Conservation (phyloP, 768 basidiomycete genomes). For the Hypsizygus marmoreus region DNA sequence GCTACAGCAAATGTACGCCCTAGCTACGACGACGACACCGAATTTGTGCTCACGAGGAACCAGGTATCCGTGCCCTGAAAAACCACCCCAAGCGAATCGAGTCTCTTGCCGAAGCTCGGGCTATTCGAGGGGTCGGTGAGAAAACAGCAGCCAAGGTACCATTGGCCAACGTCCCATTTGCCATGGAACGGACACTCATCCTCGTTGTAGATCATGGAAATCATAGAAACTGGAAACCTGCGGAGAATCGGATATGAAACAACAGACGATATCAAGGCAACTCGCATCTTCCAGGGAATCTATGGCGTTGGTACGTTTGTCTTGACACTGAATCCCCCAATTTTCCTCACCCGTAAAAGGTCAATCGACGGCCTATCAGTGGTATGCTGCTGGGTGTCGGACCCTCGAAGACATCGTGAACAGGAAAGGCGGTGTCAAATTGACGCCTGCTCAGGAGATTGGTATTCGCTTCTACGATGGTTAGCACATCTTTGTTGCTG, state of each 20-base stretch:
- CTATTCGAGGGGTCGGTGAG: slow-evolving; percentile 63
- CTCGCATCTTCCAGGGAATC: slow-evolving; percentile 70
- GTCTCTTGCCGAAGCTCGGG: slow-evolving; percentile 57
- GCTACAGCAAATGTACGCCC: slow-evolving; percentile 68
- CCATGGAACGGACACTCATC: neutral
- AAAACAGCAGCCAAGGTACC: slow-evolving; percentile 79
- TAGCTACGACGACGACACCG: too few species aligned
- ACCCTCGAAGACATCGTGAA: slow-evolving; percentile 72
- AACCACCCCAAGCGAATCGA: slow-evolving; percentile 59
- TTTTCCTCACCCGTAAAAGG: slow-evolving; percentile 43
- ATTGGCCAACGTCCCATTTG: neutral
- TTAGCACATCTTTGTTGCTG: slow-evolving; percentile 24
- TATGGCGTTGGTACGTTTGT: slow-evolving; percentile 84
- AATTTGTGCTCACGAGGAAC: slow-evolving; percentile 1
- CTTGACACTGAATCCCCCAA: too few species aligned
- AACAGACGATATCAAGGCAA: slow-evolving; percentile 61
- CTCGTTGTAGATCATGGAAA: slow-evolving; percentile 71
- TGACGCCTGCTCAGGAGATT: slow-evolving; percentile 63
- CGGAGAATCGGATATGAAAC: slow-evolving; percentile 66
- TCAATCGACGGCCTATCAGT: slow-evolving; percentile 62
- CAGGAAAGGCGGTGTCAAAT: slow-evolving; percentile 60
- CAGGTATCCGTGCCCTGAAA: slow-evolving; percentile 63
- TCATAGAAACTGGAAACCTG: slow-evolving; percentile 72
- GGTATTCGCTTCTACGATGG: slow-evolving; percentile 74
- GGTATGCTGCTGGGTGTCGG: slow-evolving; percentile 77